Evolutionary conservation across 2,329 filamentous ascomycete genomes (phyloP).

Genomic region (Epichloe aotearoae): DNA sequence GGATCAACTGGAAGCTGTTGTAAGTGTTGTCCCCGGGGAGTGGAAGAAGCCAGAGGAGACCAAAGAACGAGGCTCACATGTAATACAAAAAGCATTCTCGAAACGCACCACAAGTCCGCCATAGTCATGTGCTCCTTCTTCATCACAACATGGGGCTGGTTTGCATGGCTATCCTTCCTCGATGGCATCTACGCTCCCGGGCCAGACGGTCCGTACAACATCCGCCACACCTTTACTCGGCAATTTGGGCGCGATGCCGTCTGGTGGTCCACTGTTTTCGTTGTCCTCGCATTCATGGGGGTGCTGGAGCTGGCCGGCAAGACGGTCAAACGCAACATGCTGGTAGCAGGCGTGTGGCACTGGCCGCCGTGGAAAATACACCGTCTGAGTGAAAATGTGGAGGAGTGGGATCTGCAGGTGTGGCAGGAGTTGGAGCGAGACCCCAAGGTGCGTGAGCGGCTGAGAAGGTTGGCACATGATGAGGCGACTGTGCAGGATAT

Average conservation of each 20-base stretch:
- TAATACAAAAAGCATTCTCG: constrained; percentile 44
- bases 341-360: constrained; percentile 33
- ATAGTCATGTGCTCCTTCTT: constrained; percentile 47
- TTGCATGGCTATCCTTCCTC: constrained; percentile 61
- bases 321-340: constrained; percentile 30
- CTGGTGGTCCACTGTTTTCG: constrained; percentile 63
- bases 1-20: constrained; percentile 69
- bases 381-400: constrained; percentile 23
- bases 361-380: constrained; percentile 29
- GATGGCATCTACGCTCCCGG: constrained; percentile 42
- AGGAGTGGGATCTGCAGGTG: constrained; percentile 39
- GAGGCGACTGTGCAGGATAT: constrained; percentile 16
- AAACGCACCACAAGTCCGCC: constrained; percentile 62
- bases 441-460: constrained; percentile 26
- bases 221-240: constrained; percentile 50
- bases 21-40: constrained; percentile 25
- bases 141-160: constrained; percentile 53
- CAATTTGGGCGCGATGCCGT: constrained; percentile 53
- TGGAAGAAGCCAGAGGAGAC: background rate
- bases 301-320: constrained; percentile 53
- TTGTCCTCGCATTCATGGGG: constrained; percentile 46
- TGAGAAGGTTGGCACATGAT: constrained; percentile 28
- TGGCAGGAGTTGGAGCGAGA: constrained; percentile 48
- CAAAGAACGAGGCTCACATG: background rate
- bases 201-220: constrained; percentile 46